Percentiles rank a stretch among this genome's conserved stretches.
phyloP scores from a whole-genome alignment of 73 alveolate species.

The Blepharisma japonicum region DNA sequence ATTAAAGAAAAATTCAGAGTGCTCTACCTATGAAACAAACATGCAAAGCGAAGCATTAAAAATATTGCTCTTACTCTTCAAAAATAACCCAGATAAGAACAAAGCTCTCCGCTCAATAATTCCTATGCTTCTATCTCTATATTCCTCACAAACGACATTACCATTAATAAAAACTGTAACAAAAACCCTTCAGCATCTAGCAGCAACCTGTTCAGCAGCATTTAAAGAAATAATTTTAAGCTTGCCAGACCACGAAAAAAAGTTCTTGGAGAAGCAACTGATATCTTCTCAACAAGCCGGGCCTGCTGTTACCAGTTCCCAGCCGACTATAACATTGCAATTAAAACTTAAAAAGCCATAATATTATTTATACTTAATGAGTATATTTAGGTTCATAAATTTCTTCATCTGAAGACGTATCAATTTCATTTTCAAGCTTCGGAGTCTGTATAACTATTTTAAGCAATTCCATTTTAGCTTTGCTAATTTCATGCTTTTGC shows the following conservation, averaged over 20 bases:
- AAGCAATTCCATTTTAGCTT: no score
- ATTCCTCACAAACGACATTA: background rate
- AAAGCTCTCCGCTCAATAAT: background rate
- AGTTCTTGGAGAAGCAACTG: conserved; percentile 8
- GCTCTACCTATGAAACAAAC: background rate
- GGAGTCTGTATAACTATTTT: no score
- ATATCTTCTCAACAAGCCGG: background rate
- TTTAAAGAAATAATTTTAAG: background rate
- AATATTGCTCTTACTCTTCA: background rate
- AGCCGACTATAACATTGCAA: conserved; percentile 19
- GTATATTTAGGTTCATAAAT: no score
- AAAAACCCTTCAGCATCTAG: background rate
- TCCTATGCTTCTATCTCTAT: conserved; percentile 7
- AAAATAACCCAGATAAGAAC: background rate
- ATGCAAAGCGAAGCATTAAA: background rate
- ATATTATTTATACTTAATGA: background rate
- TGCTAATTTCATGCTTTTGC: no score
- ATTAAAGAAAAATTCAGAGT: background rate
- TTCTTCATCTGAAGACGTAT: no score
- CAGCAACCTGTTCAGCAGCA: background rate
- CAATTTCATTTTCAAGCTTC: no score
- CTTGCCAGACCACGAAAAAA: conserved; percentile 14
- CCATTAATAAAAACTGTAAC: background rate
- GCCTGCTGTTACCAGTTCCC: background rate
- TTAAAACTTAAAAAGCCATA: background rate